These are phyloP conservation scores for Rhizoctonia solani DNA, from an alignment of 1,284 basidiomycete species.

Conservation along the genomic window DNA sequence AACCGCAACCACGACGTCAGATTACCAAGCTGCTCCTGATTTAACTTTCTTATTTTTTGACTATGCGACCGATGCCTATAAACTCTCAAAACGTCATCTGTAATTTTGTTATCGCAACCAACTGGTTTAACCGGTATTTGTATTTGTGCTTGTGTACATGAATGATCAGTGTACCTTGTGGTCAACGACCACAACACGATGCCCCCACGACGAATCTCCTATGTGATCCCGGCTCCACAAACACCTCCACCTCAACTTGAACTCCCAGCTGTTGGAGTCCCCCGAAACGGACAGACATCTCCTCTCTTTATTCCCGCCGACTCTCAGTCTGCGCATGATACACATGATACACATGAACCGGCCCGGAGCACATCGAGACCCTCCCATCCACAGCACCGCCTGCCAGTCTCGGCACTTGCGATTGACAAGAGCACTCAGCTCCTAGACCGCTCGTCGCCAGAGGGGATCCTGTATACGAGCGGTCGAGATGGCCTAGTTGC, in stretches of 20 bases:
- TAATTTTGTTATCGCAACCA: neutral
- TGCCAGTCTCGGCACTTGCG: slow-evolving; percentile 83
- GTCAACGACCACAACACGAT: slow-evolving; percentile 22
- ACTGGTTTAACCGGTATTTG: neutral
- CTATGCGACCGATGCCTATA: too few relatives aligned
- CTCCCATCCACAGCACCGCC: slow-evolving; percentile 76
- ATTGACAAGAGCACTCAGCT: slow-evolving; percentile 83
- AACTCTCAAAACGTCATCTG: too few relatives aligned
- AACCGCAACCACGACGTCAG: too few relatives aligned
- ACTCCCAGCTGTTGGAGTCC: slow-evolving; percentile 66
- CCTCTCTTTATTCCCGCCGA: slow-evolving; percentile 63
- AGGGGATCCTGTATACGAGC: slow-evolving; percentile 92
- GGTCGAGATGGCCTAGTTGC: slow-evolving; percentile 91
- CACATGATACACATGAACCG: slow-evolving; percentile 34
- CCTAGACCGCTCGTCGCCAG: slow-evolving; percentile 61
- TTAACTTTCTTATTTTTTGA: too few relatives aligned
- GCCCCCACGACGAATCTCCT: slow-evolving; percentile 67
- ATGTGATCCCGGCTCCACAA: slow-evolving; percentile 77
- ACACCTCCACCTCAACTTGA: slow-evolving; percentile 66
- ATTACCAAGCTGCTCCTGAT: too few relatives aligned
- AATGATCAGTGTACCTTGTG: slow-evolving; percentile 11
- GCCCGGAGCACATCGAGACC: slow-evolving; percentile 21
- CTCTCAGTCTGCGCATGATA: too few relatives aligned
- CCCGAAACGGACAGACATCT: slow-evolving; percentile 63
- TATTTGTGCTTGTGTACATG: neutral